phyloP scores from a whole-genome alignment of 352 stramenopile species.

The Phytophthora citricola region DNA sequence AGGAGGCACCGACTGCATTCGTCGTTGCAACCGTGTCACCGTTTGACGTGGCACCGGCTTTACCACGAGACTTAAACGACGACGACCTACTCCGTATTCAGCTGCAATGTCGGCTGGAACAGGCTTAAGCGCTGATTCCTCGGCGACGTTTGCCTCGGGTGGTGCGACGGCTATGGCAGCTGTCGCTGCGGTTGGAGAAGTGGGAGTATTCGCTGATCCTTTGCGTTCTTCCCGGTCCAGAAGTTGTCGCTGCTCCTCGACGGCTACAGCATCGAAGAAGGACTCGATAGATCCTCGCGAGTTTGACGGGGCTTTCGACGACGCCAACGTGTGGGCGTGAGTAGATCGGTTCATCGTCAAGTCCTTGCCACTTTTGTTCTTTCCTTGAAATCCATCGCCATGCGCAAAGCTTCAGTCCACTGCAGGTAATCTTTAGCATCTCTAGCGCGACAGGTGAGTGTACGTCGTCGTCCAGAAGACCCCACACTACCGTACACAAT shows the following conservation, averaged over 20 bases:
- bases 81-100: conserved; percentile 18
- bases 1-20: conserved; percentile 18
- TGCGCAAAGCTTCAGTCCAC: conserved; percentile 38
- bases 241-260: conserved; percentile 29
- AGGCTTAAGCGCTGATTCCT: conserved; percentile 34
- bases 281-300: conserved; percentile 14
- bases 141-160: conserved; percentile 14
- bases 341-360: conserved; percentile 16
- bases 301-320: conserved; percentile 32
- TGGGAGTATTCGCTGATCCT: conserved; percentile 7
- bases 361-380: conserved; percentile 18
- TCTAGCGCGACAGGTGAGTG: conserved; percentile 32
- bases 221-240: conserved; percentile 23
- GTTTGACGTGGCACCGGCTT: conserved; percentile 7
- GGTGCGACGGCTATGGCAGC: conserved; percentile 20
- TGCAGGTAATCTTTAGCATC: conserved; percentile 42
- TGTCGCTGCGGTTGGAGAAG: conserved; percentile 28
- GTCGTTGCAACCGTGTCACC: conserved; percentile 24
- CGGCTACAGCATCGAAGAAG: conserved; percentile 18
- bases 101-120: conserved; percentile 33
- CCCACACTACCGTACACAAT: conserved; percentile 29
- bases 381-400: conserved; percentile 22
- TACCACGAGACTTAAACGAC: conserved; percentile 17
- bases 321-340: conserved; percentile 19
- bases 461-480: conserved; percentile 19